Evolutionary conservation across 305 asterid genomes (phyloP).

Genomic region (Fraxinus xanthoxyloides): DNA sequence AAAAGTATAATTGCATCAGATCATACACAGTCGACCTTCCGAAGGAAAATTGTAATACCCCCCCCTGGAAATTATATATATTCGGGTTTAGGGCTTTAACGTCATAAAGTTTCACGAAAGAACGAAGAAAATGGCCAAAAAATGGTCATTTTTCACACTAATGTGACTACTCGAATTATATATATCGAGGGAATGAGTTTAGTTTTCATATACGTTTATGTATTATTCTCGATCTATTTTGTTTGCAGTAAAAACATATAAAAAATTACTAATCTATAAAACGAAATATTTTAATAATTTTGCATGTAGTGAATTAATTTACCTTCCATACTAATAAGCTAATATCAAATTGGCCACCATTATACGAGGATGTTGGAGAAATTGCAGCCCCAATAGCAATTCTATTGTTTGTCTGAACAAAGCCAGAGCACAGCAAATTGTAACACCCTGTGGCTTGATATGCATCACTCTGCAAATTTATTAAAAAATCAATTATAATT

Average conservation of each 20-base stretch:
- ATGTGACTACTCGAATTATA: neutral
- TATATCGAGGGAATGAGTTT: no score
- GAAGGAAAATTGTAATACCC: no score
- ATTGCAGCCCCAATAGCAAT: slow-evolving; percentile 98
- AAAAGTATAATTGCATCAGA: neutral
- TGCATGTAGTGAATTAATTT: neutral
- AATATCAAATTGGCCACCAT: slow-evolving; percentile 90
- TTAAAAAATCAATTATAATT: neutral
- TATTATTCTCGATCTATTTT: neutral
- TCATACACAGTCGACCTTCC: neutral
- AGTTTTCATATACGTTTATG: neutral
- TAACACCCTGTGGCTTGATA: slow-evolving; percentile 93
- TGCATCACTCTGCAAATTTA: slow-evolving; percentile 79
- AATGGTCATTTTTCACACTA: neutral
- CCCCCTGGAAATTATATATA: no score
- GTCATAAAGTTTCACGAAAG: no score
- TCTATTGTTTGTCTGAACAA: slow-evolving; percentile 82
- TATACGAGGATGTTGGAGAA: slow-evolving; percentile 77
- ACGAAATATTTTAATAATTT: neutral
- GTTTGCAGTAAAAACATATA: neutral
- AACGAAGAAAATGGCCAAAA: no score
- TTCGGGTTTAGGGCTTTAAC: no score
- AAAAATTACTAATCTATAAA: neutral
- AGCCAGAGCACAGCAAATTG: slow-evolving; percentile 94
- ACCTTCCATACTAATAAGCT: slow-evolving; percentile 92